Conservation (phyloP, 164 flowering plant genomes). For the Umbilicus rupestris region DNA sequence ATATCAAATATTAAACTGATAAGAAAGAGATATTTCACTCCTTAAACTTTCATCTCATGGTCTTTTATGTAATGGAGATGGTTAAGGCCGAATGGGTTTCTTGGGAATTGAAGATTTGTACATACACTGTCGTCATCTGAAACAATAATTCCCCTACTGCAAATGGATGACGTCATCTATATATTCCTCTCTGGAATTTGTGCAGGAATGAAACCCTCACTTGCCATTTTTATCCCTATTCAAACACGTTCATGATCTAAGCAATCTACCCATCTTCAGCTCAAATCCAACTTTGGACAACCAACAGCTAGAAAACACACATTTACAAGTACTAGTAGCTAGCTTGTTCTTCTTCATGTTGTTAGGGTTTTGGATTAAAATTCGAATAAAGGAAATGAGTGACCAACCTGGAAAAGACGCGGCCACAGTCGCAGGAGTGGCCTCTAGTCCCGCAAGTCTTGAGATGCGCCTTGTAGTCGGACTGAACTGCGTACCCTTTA, state of each 20-base stretch:
- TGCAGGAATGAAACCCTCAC: constrained; percentile 1
- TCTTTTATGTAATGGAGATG: neutral
- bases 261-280: constrained; percentile 3
- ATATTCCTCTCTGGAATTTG: constrained; percentile 6
- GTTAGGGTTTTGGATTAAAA: constrained; percentile 3
- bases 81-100: neutral
- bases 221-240: neutral
- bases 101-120: constrained; percentile 7
- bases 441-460: constrained; percentile 81
- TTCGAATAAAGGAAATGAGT: neutral
- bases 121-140: constrained; percentile 1
- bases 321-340: neutral
- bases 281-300: constrained; percentile 2
- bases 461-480: constrained; percentile 75
- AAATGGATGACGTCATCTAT: constrained; percentile 5
- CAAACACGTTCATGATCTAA: neutral
- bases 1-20: too few relatives aligned
- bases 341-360: neutral
- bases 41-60: neutral
- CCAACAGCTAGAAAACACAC: constrained; percentile 5
- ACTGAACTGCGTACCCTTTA: constrained; percentile 76
- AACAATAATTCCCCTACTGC: constrained; percentile 4
- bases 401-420: constrained; percentile 62
- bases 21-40: neutral
- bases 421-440: constrained; percentile 79